These are phyloP conservation scores for Mycena vulgaris DNA, from an alignment of 768 basidiomycete genomes.

Conservation along the genomic window DNA sequence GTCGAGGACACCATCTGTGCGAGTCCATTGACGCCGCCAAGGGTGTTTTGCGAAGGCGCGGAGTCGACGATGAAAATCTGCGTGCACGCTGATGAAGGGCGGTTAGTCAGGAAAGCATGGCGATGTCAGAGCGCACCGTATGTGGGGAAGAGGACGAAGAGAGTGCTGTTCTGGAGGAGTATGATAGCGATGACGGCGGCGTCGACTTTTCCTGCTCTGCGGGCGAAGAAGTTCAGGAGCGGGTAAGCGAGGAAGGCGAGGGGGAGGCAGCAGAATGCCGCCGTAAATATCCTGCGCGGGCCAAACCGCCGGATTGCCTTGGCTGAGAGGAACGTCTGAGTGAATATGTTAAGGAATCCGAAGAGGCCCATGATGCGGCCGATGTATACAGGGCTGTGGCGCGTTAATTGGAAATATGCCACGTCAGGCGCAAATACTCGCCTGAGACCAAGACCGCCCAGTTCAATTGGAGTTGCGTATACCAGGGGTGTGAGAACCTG, in stretches of 20 bases:
- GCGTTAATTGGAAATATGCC: background rate
- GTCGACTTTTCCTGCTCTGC: slow-evolving; percentile 35
- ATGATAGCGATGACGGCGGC: slow-evolving; percentile 36
- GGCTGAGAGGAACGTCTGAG: slow-evolving; percentile 48
- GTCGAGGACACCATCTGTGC: slow-evolving; percentile 45
- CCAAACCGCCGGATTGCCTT: slow-evolving; percentile 29
- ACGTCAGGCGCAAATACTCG: background rate
- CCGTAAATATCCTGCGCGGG: slow-evolving; percentile 32
- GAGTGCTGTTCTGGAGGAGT: slow-evolving; percentile 32
- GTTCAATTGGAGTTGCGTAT: slow-evolving; percentile 60
- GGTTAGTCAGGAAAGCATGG: background rate
- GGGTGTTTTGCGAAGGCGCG: slow-evolving; percentile 36
- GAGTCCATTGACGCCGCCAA: slow-evolving; percentile 48
- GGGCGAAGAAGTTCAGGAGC: slow-evolving; percentile 35
- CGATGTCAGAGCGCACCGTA: slow-evolving; percentile 27
- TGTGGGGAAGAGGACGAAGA: slow-evolving; percentile 36
- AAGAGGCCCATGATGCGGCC: slow-evolving; percentile 62
- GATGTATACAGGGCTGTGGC: slow-evolving; percentile 57
- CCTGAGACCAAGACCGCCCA: slow-evolving; percentile 66
- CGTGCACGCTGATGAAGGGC: slow-evolving; percentile 34
- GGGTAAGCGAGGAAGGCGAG: slow-evolving; percentile 36
- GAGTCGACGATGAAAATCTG: slow-evolving; percentile 43
- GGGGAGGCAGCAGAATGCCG: slow-evolving; percentile 30
- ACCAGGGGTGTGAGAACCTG: slow-evolving; percentile 36
- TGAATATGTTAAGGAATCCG: slow-evolving; percentile 62